Evolutionary conservation across 2,329 filamentous ascomycete genomes (phyloP), one percentile per base, ranked within the genome.

Genomic region (Coniochaeta sp.): DNA sequence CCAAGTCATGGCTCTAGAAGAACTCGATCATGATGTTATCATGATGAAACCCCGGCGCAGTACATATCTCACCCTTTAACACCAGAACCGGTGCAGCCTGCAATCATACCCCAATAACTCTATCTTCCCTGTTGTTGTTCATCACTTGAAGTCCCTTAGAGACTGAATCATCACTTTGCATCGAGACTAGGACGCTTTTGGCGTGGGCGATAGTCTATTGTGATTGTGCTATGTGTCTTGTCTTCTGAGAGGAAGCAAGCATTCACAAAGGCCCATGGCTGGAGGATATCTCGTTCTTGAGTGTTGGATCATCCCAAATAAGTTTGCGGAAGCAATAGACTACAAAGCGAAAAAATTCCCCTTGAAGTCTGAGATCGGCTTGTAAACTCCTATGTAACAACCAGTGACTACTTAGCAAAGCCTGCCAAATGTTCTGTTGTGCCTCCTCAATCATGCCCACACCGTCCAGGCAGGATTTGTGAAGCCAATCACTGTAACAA

Each of bases 301-400:
- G 47, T 47, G 43, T 52, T 52, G 47, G 47, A 52, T 52, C 47
- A 31, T 11, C 22, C 47, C 47, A 52, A 28, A 52, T 52, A 22
- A 52, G 43, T 47, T 47, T 52, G 47, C 47, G 24, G 24, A 52
- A 52, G 47, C 47, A 52, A 52, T 52, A 52, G 47, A 52, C 47
- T 52, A 52, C 22, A 31, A 17, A 52, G 3, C 22, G n/a, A n/a
- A 52, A 47, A 47, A 17, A 28, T 52, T 52, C 14, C 47, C 24
- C 47, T 11, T 17, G 17, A 31, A 52, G 14, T 14, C 5, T 47
- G 7, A 22, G n/a, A 19, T 22, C 11, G 3, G 22, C 47, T 52
- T 26, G 47, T 26, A 31, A 26, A 11, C 26, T 31, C 22, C 47
- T 52, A 8, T 17, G 12, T 16, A 31, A 17, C 19, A 24, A 47